These are phyloP conservation scores for Fragaria iinumae DNA, from an alignment of 306 rosid species.

Conservation along the genomic window DNA sequence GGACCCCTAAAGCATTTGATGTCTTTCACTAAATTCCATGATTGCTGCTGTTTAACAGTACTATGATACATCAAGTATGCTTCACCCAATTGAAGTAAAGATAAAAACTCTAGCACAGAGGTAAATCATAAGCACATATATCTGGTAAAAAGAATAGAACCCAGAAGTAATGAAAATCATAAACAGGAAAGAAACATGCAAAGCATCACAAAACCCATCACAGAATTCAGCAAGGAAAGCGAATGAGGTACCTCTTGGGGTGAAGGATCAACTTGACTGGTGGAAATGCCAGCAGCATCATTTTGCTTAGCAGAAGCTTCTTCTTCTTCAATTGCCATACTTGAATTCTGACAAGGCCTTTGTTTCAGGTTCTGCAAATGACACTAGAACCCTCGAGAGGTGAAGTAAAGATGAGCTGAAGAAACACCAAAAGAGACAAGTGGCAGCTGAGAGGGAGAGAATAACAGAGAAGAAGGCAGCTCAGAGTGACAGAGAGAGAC, in stretches of 20 bases:
- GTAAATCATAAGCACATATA: neutral
- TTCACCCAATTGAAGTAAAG: slow-evolving; percentile 5
- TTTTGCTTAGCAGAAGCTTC: slow-evolving; percentile 12
- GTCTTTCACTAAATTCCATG: neutral
- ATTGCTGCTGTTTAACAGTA: neutral
- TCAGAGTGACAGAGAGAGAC: neutral
- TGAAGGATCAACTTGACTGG: slow-evolving; percentile 25
- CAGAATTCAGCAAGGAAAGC: neutral
- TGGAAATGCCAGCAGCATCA: slow-evolving; percentile 17
- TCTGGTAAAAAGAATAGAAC: neutral
- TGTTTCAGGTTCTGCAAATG: slow-evolving; percentile 1
- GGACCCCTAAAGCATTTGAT: neutral
- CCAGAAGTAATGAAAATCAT: neutral
- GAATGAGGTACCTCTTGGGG: slow-evolving; percentile 27
- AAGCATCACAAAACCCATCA: neutral
- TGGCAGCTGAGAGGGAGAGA: slow-evolving; percentile 6
- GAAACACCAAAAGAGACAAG: neutral
- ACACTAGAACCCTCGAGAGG: neutral
- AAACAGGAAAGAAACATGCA: neutral
- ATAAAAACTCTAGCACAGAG: neutral
- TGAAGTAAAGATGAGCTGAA: neutral
- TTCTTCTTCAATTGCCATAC: slow-evolving; percentile 37
- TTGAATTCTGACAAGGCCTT: neutral
- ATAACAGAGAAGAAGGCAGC: slow-evolving; percentile 8
- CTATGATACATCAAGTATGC: neutral